Evolutionary conservation across 2,329 filamentous ascomycete species (phyloP), one percentile per base, ranked within the genome.

Genomic region (Colletotrichum godetiae): DNA sequence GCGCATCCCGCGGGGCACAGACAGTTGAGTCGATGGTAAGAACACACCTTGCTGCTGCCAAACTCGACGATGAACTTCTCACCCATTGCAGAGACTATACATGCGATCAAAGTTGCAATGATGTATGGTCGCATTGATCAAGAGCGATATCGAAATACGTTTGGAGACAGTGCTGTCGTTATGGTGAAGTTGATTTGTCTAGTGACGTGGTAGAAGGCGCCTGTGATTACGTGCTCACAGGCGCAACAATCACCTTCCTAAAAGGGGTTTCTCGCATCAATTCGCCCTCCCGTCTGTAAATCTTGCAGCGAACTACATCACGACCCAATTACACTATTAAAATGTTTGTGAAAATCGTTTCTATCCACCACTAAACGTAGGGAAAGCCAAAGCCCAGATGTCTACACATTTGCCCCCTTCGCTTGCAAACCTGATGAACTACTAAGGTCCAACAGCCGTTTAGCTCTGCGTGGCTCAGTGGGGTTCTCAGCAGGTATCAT

Each of bases 31-130:
- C 2, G 24, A 1, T 22, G 13, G 12, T 57, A 5, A 4, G n/a
- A 10, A 37, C 29, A 5, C 4, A 71, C 71, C 49, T 73, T 73
- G 56, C 22, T 58, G 35, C 67, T 73, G 29, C 71, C 67, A n/a
- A 71, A 73, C 56, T 73, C 71, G 27, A 73, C 61, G 4, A 73
- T 73, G 67, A 73, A 73, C 35, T 73, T 73, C 29, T 66, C 71
- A 13, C 71, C 71, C 71, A 73, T 73, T 29, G 35, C 24, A 56
- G 22, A 29, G n/a, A 42, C 10, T 1, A 52, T 19, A 19, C 12
- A 33, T 8, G 4, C 4, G 5, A 42, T 2, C 5, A 49, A 1
- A 12, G 55, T 7, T 4, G 1, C 12, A 13, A 60, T 10, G 22
- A 33, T 4, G 3, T 3, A 13, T 1, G n/a, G 5, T 0, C 33